Evolutionary conservation across 129 eudicot species (phyloP).

Genomic region (Escallonia rubra): DNA sequence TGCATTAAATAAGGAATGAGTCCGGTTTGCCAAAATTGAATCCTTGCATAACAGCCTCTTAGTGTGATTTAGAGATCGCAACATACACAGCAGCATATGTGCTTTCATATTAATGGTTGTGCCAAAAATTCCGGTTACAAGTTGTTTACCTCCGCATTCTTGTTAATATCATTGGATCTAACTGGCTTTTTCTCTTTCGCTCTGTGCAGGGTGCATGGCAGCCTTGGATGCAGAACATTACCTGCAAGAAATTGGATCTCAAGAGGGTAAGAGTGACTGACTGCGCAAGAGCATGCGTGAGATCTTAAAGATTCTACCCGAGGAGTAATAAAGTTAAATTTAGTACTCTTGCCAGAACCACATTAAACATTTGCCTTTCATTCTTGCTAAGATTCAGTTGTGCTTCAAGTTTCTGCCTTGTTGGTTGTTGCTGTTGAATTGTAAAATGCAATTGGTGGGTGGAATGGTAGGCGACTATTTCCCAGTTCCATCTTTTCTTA

Average conservation of each 20-base stretch:
- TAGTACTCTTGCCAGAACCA: too few species aligned
- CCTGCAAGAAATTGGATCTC: conserved; percentile 77
- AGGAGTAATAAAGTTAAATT: too few species aligned
- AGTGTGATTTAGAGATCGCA: too few species aligned
- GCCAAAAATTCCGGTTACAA: too few species aligned
- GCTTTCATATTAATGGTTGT: too few species aligned
- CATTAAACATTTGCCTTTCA: too few species aligned
- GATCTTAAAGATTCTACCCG: not conserved
- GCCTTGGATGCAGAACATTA: conserved; percentile 97
- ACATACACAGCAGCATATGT: too few species aligned
- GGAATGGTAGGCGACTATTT: not conserved
- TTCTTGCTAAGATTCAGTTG: conserved; percentile 1
- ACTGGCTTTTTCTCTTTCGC: conserved; percentile 1
- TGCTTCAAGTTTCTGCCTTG: not conserved
- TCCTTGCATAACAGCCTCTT: too few species aligned
- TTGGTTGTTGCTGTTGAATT: not conserved
- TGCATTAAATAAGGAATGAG: too few species aligned
- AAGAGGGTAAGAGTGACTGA: conserved; percentile 88
- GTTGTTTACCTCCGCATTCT: not conserved
- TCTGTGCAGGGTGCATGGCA: conserved; percentile 90
- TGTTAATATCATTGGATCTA: conserved; percentile 1
- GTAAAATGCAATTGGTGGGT: not conserved
- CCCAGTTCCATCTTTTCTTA: not conserved
- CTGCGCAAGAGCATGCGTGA: not conserved
- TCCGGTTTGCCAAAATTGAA: too few species aligned